Conservation (phyloP, 345 rosid genomes). For the Lepidium sativum region DNA sequence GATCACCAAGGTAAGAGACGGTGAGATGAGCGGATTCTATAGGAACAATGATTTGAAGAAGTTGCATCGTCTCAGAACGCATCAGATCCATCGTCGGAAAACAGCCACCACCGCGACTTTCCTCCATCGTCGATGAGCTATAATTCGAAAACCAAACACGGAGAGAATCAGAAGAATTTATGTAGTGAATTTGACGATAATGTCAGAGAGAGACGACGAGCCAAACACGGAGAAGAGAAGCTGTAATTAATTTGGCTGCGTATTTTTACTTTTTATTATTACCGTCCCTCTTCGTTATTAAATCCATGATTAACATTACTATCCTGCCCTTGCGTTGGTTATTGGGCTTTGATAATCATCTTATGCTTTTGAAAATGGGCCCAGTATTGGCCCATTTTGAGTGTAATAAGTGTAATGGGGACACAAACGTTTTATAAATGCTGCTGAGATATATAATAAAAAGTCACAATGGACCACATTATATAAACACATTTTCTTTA, state of each 20-base stretch:
- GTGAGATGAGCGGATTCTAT: slow-evolving; percentile 86
- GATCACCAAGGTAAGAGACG: slow-evolving; percentile 86
- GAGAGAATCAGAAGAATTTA: background rate
- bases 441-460: background rate
- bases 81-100: slow-evolving; percentile 94
- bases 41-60: slow-evolving; percentile 87
- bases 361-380: background rate
- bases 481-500: background rate
- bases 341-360: background rate
- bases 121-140: slow-evolving; percentile 38
- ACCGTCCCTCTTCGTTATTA: background rate
- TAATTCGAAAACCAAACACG: background rate
- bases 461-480: background rate
- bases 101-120: slow-evolving; percentile 49
- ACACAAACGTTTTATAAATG: background rate
- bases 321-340: background rate
- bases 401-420: background rate
- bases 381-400: background rate
- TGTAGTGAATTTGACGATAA: background rate
- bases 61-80: slow-evolving; percentile 90
- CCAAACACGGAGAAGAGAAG: background rate
- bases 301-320: background rate
- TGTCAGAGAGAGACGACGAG: background rate
- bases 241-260: slow-evolving; percentile 6
- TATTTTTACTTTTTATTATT: background rate